Conservation (phyloP, 345 rosid species). For the Citrus medica region DNA sequence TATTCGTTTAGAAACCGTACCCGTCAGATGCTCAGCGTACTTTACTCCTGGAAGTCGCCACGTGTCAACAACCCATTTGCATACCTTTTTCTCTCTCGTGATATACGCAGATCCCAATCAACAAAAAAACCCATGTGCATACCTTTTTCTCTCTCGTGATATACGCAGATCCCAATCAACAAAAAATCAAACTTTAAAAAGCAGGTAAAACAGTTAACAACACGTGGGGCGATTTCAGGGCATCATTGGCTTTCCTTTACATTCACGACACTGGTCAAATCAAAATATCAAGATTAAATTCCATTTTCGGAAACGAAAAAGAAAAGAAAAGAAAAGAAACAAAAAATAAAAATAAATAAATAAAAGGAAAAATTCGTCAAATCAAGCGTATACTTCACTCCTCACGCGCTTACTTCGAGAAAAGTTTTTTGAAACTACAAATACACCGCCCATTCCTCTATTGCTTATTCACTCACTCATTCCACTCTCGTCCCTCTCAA, state of each 20-base stretch:
- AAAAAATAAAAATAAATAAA: not conserved
- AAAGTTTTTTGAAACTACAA: not conserved
- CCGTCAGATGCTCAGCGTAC: not conserved
- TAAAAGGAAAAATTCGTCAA: not conserved
- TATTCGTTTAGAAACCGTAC: not conserved
- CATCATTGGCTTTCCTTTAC: conserved; percentile 29
- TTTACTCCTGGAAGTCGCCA: too few relatives aligned
- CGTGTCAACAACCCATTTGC: not conserved
- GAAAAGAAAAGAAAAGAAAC: not conserved
- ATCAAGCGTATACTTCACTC: conserved; percentile 8
- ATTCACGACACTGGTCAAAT: conserved; percentile 25
- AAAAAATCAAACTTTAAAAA: not conserved
- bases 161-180: not conserved
- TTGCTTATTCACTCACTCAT: not conserved
- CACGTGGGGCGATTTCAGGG: not conserved
- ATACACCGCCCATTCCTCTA: conserved; percentile 5
- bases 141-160: not conserved
- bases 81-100: not conserved
- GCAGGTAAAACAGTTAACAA: conserved; percentile 5
- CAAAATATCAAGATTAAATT: not conserved
- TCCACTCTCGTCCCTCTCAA: not conserved
- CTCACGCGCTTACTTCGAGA: conserved; percentile 24
- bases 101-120: not conserved
- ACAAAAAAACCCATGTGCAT: not conserved
- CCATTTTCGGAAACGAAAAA: not conserved